Conservation (phyloP, 2,329 filamentous ascomycete species). For the Chaetomiaceae sp. region DNA sequence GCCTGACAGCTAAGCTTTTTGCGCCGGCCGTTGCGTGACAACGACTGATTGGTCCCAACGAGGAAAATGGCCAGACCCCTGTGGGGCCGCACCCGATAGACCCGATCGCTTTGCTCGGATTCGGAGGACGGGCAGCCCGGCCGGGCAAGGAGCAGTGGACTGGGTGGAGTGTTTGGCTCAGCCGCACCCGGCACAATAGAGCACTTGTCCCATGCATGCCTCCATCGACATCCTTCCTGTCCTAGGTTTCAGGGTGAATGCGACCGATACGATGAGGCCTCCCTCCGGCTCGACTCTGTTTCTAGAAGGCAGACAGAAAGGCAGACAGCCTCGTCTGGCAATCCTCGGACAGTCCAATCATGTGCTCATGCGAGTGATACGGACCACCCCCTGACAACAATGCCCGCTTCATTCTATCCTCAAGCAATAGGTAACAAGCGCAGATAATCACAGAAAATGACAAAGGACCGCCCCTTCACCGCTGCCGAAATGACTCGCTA, state of each 20-base stretch:
- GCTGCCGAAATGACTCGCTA: neutral
- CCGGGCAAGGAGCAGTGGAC: neutral
- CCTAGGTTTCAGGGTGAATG: neutral
- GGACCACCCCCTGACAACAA: too few species aligned
- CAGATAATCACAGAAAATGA: neutral
- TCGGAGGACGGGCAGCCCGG: neutral
- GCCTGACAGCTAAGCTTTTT: conserved; percentile 1
- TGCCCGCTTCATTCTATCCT: conserved; percentile 6
- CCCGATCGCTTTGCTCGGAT: conserved; percentile 17
- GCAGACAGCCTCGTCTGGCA: too few species aligned
- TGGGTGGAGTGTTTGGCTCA: too few species aligned
- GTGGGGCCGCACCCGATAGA: conserved; percentile 5
- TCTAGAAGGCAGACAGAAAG: too few species aligned
- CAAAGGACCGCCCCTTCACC: neutral
- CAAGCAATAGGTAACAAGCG: neutral
- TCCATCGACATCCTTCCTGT: too few species aligned
- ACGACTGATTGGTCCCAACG: conserved; percentile 2
- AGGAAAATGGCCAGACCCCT: neutral
- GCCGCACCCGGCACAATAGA: neutral
- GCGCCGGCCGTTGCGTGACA: neutral
- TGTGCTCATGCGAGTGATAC: too few species aligned
- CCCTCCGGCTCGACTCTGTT: too few species aligned
- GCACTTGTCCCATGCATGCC: neutral
- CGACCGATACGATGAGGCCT: neutral
- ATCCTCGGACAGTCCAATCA: too few species aligned